Base-by-base conservation (phyloP, 441 rosid species). In the Isatis lusitanica region DNA sequence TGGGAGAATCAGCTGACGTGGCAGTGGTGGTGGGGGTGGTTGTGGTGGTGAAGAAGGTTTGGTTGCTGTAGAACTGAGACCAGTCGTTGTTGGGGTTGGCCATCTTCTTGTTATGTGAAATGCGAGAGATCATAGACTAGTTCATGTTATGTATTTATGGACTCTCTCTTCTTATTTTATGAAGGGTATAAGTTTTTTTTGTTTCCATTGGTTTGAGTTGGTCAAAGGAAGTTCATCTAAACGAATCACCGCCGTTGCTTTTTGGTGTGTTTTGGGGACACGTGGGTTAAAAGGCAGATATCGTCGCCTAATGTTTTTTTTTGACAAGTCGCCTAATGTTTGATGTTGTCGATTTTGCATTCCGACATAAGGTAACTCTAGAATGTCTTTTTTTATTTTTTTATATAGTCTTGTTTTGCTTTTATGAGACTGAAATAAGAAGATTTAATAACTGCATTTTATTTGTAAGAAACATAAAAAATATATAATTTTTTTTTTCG, bases 71-170 rank as follows among this genome's bases (percentile, higher is more conserved):
- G 46, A 74, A 59, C 0, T 74, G 79, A 74, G 82, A 68, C 79
- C 78, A 78, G 59, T 66, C 80, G 46, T 78, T 51, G 72, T 74
- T 74, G 11, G 75, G 43, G 74, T 78, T 78, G 55, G 82, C 78
- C 82, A 78, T 78, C 71, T 55, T 75, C 35, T 69, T 75, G 13
- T 39, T 30, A 40, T 50, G 63, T 3, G 40, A 78, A 78, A 40
- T 50, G 63, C 5, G 40, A 78, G 61, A 40, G 42, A 62, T 28
- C 12, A 11, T 42, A 78, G 66, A 53, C 3, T 15, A 64, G 51
- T 6, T 60, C 64, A 33, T 57, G 50, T 68, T 56, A 5, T 10
- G 68, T 77, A 77, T 76, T 65, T 78, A 70, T 74, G 68, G 81
- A 74, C 51, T 40, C 12, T 60, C 40, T 62, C 13, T 24, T 8